Percentiles rank a stretch among this genome's conserved stretches.
These are phyloP conservation scores for Beauveria australis DNA, from an alignment of 2,329 filamentous ascomycete genomes.

Conservation along the genomic window DNA sequence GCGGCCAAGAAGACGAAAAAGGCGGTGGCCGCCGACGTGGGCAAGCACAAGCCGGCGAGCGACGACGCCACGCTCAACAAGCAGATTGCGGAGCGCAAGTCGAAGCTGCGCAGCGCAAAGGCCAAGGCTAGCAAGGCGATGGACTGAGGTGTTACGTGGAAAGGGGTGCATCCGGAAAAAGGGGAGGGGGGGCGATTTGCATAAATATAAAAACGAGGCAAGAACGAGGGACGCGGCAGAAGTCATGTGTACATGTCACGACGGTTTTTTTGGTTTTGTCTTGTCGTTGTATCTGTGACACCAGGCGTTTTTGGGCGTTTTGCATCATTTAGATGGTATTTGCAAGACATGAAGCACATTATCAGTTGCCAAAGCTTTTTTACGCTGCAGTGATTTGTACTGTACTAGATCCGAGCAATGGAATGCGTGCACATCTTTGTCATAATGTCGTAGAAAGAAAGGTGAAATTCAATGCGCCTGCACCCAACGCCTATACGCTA, in stretches of 20 bases:
- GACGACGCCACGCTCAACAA: slow-evolving; percentile 47
- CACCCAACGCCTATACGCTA: slow-evolving; percentile 7
- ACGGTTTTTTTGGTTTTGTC: not conserved
- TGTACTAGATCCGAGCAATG: too few species aligned
- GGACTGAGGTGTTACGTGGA: slow-evolving; percentile 19
- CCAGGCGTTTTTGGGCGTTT: slow-evolving; percentile 6
- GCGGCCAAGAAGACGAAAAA: slow-evolving; percentile 29
- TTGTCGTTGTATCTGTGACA: slow-evolving; percentile 4
- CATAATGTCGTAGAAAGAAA: too few species aligned
- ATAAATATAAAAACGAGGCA: slow-evolving; percentile 4
- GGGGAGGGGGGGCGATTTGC: not conserved
- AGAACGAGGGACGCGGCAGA: not conserved
- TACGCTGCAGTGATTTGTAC: not conserved
- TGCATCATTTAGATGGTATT: slow-evolving; percentile 1
- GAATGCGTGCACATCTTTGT: too few species aligned
- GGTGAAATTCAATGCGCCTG: not conserved
- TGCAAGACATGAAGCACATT: not conserved
- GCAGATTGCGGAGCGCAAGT: slow-evolving; percentile 53
- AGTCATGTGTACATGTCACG: slow-evolving; percentile 9
- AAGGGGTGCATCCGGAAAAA: not conserved
- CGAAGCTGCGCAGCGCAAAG: slow-evolving; percentile 52
- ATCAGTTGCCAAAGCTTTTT: not conserved
- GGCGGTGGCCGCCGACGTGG: slow-evolving; percentile 12
- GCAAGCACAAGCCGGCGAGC: slow-evolving; percentile 33
- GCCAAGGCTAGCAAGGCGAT: slow-evolving; percentile 44